Conservation (phyloP, 2,329 filamentous ascomycete species). For the Herpotrichia juniperi region DNA sequence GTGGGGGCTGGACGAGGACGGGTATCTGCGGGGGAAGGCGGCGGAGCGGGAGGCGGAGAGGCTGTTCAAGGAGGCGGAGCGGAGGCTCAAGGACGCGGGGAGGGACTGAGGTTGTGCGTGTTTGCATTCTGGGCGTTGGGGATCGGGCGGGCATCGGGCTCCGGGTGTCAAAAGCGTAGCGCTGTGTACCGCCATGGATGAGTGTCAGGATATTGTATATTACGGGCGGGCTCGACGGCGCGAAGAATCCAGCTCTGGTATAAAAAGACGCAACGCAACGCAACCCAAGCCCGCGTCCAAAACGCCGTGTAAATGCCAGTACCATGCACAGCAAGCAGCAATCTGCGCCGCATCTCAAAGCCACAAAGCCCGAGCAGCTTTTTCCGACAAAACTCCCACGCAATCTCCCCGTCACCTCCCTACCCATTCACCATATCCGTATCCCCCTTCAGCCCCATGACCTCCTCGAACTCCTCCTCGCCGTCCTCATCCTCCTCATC, state of each 20-base stretch:
- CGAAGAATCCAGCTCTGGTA: slow-evolving; percentile 31
- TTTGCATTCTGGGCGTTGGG: slow-evolving; percentile 20
- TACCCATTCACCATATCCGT: slow-evolving; percentile 44
- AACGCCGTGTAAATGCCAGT: slow-evolving; percentile 28
- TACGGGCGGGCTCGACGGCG: slow-evolving; percentile 2
- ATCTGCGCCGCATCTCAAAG: no score
- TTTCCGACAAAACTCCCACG: not conserved
- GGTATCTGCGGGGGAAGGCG: slow-evolving; percentile 33
- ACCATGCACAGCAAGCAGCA: no score
- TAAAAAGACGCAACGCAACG: slow-evolving; percentile 10
- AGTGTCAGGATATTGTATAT: not conserved
- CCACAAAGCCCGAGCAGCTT: no score
- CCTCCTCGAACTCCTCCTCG: slow-evolving; percentile 53
- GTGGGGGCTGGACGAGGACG: slow-evolving; percentile 54
- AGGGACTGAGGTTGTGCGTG: slow-evolving; percentile 10
- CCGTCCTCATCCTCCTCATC: slow-evolving; percentile 42
- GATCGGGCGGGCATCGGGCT: not conserved
- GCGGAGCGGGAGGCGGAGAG: slow-evolving; percentile 19
- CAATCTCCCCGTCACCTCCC: slow-evolving; percentile 12
- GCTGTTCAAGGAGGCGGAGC: slow-evolving; percentile 12
- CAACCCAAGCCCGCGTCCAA: not conserved
- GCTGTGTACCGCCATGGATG: no score
- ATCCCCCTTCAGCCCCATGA: slow-evolving; percentile 41
- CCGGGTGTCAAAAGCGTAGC: not conserved
- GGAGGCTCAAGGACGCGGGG: not conserved